Evolutionary conservation across 2,329 filamentous ascomycete genomes (phyloP).

Genomic region (Sclerotinia subarctica): DNA sequence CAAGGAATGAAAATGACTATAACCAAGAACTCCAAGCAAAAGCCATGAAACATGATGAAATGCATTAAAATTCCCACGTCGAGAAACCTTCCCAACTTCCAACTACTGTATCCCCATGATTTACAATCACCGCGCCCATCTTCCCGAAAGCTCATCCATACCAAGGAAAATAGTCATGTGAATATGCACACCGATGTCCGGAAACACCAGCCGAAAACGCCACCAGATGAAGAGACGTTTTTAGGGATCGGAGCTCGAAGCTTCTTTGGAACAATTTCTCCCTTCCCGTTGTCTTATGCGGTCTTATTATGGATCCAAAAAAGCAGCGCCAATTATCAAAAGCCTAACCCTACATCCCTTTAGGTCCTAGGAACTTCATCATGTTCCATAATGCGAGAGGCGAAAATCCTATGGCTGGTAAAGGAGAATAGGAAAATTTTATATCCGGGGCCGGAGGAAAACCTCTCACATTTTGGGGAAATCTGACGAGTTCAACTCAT

Average conservation of each 20-base stretch:
- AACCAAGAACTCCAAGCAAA: background rate
- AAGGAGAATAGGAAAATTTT: background rate
- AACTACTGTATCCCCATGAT: background rate
- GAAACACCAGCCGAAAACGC: slow-evolving; percentile 4
- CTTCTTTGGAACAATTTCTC: background rate
- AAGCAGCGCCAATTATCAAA: too few species aligned
- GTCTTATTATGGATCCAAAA: background rate
- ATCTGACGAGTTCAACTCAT: background rate
- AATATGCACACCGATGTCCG: background rate
- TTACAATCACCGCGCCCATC: background rate
- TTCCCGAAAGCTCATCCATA: background rate
- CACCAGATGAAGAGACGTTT: slow-evolving; percentile 11
- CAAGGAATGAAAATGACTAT: too few species aligned
- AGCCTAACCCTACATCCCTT: background rate
- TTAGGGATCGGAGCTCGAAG: background rate
- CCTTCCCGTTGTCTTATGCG: background rate
- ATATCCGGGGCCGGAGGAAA: background rate
- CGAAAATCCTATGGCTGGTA: background rate
- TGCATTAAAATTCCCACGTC: background rate
- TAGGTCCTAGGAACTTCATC: background rate
- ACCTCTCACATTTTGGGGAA: background rate
- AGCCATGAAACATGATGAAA: background rate
- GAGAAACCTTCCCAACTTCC: background rate
- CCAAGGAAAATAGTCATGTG: background rate
- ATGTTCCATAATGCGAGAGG: background rate